Percentiles rank a stretch among this genome's conserved stretches.
These are phyloP conservation scores for Bolboschoenoplectus hybrid DNA, from an alignment of 202 grass and related monocot species.

Conservation along the genomic window DNA sequence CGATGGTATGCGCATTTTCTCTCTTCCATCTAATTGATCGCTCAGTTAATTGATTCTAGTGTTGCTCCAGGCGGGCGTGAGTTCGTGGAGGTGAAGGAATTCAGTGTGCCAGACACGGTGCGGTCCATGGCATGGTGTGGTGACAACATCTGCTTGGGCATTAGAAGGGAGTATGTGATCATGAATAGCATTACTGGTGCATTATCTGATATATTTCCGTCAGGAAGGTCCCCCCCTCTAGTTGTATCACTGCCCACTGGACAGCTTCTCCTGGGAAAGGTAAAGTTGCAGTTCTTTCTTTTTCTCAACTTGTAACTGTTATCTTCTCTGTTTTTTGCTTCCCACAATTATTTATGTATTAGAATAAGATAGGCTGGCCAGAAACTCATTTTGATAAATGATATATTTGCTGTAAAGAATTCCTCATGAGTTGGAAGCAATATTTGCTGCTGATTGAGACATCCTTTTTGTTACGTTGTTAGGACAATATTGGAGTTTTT, in stretches of 20 bases:
- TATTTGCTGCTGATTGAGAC: constrained; percentile 12
- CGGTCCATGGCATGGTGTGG: constrained; percentile 97
- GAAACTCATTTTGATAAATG: not conserved
- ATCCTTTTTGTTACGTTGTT: constrained; percentile 40
- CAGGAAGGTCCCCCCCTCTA: constrained; percentile 90
- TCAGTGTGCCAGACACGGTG: constrained; percentile 76
- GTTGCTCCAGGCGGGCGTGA: constrained; percentile 75
- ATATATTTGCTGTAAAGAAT: not conserved
- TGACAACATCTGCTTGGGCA: constrained; percentile 91
- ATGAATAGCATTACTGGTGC: constrained; percentile 84
- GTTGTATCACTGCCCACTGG: constrained; percentile 75
- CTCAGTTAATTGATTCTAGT: not conserved
- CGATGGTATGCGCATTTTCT: constrained; percentile 54
- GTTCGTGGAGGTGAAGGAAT: constrained; percentile 96
- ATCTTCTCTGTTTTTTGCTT: not conserved
- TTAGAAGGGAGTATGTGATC: constrained; percentile 88
- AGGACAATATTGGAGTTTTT: constrained; percentile 98
- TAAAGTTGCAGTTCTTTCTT: constrained; percentile 39
- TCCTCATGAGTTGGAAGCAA: not conserved
- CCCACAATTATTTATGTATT: not conserved
- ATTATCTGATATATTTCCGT: constrained; percentile 90
- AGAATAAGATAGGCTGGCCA: not conserved
- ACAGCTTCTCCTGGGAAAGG: constrained; percentile 95
- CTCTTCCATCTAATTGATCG: not conserved
- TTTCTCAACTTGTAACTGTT: not conserved